phyloP scores from a whole-genome alignment of 129 eudicot genomes.

The Saposhnikovia divaricata region DNA sequence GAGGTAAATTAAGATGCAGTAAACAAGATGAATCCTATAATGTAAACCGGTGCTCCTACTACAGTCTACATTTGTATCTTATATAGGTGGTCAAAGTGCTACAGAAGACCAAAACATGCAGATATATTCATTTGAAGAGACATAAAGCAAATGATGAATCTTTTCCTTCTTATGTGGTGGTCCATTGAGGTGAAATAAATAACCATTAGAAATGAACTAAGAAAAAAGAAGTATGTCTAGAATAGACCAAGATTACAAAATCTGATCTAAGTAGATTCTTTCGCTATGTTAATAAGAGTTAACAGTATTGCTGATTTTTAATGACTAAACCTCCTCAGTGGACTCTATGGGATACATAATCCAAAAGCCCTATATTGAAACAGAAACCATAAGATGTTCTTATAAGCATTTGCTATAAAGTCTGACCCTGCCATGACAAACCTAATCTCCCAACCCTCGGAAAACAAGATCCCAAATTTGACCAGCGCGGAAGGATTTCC shows the following conservation, averaged over 20 bases:
- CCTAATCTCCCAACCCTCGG: not conserved
- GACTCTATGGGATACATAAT: not conserved
- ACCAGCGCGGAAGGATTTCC: not conserved
- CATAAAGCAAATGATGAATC: not conserved
- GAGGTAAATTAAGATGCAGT: not conserved
- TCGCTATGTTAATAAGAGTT: not conserved
- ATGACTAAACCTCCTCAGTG: not conserved
- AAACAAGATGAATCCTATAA: not conserved
- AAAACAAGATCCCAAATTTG: not conserved
- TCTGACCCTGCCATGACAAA: not conserved
- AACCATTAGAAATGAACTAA: not conserved
- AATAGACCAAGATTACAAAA: not conserved
- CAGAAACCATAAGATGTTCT: not conserved
- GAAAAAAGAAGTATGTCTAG: not conserved
- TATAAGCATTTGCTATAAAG: not conserved
- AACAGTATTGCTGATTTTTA: not conserved
- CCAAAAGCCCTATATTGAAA: not conserved
- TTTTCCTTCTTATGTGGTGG: not conserved
- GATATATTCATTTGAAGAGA: not conserved
- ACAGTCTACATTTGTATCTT: not conserved
- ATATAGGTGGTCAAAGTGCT: not conserved
- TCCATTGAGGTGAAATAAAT: not conserved
- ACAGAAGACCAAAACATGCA: not conserved
- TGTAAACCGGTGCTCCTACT: not conserved
- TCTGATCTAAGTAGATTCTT: not conserved